Evolutionary conservation across 495 filamentous ascomycete genomes (phyloP), one percentile per base, ranked within the genome.

Genomic region (Cercophora newfieldiana): DNA sequence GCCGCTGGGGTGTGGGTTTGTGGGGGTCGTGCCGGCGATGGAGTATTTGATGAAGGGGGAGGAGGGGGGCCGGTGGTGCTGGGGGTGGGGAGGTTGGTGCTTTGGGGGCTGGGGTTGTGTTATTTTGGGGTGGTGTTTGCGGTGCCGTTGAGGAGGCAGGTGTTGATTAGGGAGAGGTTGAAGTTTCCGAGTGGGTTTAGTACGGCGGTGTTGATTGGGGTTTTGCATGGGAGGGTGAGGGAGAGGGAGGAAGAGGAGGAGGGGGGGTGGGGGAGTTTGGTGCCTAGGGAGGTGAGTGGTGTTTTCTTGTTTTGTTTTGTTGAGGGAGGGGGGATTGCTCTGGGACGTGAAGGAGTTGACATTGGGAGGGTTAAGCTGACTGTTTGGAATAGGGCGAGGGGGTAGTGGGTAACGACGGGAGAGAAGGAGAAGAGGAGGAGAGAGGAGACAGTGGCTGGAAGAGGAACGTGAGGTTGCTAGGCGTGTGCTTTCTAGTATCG

Each of bases 81-180:
- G 6, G 83, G 86, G 19, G 83, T 91, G 68, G 85, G 87, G 77
- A 91, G 93, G 71, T 72, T 97, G 63, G 88, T 95, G 19, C 73
- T 97, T 0, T 98, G 96, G 95, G 88, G 90, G 48, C 71, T 98
- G 64, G 95, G 95, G 0, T 85, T 98, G 37, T 96, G 92, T 69
- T 91, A 97, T 66, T 99, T 98, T 71, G 95, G 95, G 0, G 95
- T 97, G 0, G 90, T 98, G 3, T 97, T 99, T 80, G 95, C 93
- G 0, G 95, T 98, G 0, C 95, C 95, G 0, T 72, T 86, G 77
- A 25, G 59, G 60, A 90, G 87, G 66, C 91, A 98, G 79, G 94
- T 98, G 21, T 92, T 99, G 56, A 90, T 98, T 25, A 77, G 89
- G 66, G 95, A 99, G 80, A 90, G 93, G 74, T 76, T 99, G 59